phyloP scores from a whole-genome alignment of 2,329 filamentous ascomycete genomes.

The Claviceps cyperi region DNA sequence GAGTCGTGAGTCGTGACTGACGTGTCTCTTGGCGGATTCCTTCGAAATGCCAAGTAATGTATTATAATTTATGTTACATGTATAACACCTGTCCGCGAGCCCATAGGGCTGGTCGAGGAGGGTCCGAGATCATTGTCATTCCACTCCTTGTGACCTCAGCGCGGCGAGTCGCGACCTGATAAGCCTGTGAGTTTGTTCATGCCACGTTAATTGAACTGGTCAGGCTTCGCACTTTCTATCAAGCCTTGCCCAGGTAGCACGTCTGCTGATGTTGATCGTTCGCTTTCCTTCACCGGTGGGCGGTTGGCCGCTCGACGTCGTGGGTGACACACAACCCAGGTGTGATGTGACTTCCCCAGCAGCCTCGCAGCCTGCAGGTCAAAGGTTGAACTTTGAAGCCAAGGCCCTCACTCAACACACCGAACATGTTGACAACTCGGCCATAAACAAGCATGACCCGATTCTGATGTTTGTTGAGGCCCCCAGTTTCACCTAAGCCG shows the following conservation, averaged over 20 bases:
- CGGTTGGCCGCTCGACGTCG: too few relatives aligned
- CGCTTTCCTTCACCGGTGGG: too few relatives aligned
- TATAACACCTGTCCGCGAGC: neutral
- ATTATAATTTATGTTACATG: neutral
- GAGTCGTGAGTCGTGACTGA: neutral
- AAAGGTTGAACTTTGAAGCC: too few relatives aligned
- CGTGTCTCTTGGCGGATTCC: neutral
- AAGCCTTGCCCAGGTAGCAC: neutral
- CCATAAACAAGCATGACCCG: too few relatives aligned
- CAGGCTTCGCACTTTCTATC: neutral
- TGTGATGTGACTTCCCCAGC: too few relatives aligned
- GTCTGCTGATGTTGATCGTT: neutral
- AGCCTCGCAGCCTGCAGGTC: too few relatives aligned
- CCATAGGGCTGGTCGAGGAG: neutral
- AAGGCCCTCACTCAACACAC: too few relatives aligned
- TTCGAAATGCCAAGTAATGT: neutral
- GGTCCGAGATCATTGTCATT: neutral
- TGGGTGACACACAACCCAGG: too few relatives aligned
- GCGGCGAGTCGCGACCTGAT: neutral
- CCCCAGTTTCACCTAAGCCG: too few relatives aligned
- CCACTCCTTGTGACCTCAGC: neutral
- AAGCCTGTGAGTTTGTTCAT: neutral
- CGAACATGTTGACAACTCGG: too few relatives aligned
- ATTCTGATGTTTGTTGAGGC: too few relatives aligned
- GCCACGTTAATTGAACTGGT: neutral